Evolutionary conservation across 345 rosid genomes (phyloP).

Genomic region (Garcia nutans): DNA sequence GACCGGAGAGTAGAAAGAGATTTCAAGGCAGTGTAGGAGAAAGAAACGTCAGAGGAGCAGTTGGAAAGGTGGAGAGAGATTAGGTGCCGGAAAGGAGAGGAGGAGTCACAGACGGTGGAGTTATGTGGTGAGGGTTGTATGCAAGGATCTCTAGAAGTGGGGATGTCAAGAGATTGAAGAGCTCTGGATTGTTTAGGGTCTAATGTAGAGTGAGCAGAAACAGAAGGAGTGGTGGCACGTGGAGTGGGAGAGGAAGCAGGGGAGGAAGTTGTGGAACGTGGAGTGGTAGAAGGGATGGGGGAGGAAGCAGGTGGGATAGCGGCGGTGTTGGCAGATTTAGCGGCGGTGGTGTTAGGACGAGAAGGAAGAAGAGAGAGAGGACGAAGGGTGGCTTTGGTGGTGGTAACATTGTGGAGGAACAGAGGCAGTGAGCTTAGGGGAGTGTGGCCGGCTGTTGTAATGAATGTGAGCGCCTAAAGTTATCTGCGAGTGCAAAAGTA

Average conservation of each 20-base stretch:
- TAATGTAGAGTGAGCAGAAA: conserved; percentile 45
- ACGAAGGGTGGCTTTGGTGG: conserved; percentile 27
- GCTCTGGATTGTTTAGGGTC: conserved; percentile 81
- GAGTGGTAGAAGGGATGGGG: conserved; percentile 22
- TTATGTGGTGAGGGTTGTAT: conserved; percentile 37
- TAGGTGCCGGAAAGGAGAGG: conserved; percentile 73
- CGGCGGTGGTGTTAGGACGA: conserved; percentile 16
- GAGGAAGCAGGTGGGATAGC: conserved; percentile 34
- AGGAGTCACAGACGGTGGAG: conserved; percentile 54
- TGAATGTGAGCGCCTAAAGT: neutral
- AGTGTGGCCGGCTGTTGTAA: conserved; percentile 6
- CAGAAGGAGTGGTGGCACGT: conserved; percentile 23
- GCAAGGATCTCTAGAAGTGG: conserved; percentile 70
- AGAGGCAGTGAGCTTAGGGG: neutral
- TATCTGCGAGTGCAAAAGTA: neutral
- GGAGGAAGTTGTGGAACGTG: conserved; percentile 20
- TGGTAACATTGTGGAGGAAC: conserved; percentile 42
- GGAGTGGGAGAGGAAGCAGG: conserved; percentile 11
- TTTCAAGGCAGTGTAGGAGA: conserved; percentile 54
- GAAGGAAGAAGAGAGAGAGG: conserved; percentile 26
- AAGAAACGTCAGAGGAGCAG: conserved; percentile 62
- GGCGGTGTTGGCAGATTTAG: conserved; percentile 19
- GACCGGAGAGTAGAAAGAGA: conserved; percentile 71
- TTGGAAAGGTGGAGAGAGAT: conserved; percentile 69
- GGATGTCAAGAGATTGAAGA: conserved; percentile 68